Evolutionary conservation across 495 filamentous ascomycete species (phyloP), one percentile per base, ranked within the genome.

Genomic region (Penicilliopsis zonata): DNA sequence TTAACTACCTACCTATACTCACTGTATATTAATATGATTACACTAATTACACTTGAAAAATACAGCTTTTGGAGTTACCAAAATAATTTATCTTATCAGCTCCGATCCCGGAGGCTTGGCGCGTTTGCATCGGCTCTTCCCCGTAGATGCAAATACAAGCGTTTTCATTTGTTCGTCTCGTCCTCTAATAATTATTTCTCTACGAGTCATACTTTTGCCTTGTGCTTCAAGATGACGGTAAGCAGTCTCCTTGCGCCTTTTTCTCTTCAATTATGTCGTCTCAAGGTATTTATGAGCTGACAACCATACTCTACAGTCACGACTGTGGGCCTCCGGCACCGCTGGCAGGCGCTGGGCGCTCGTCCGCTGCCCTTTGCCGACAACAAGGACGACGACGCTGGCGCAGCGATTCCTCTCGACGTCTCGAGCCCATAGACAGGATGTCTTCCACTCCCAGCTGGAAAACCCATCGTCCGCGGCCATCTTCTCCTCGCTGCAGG

Each of bases 391-490:
- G 33, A 46, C 42, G 18, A 46, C 41, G 12, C 37, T 49, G 18
- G 43, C 46, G 33, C 50, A 47, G 30, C 56, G 61, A 19, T 42
- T 53, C 4, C 60, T 62, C 36, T 53, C 63, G 25, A 52, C 55
- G 20, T 54, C 66, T n/a, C 42, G 40, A 13, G 44, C 48, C 18
- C 51, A 48, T 31, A 45, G 53, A 36, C 56, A 59, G 35, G 59
- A 69, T 35, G 63, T 65, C 24, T 72, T 72, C 37, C 66, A 67
- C 22, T 60, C 68, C 8, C 67, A 69, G 37, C 38, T 61, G 2
- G 49, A 68, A 7, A 52, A 69, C 39, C 53, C 63, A 7, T 30
- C 52, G 3, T 40, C 63, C 7, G 55, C 67, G 9, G 48, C 60
- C 2, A 40, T 68, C 28, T 55, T 67, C 29, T 60, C 61, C 8